Conservation (phyloP, 768 basidiomycete genomes). For the Collybiopsis confluens region DNA sequence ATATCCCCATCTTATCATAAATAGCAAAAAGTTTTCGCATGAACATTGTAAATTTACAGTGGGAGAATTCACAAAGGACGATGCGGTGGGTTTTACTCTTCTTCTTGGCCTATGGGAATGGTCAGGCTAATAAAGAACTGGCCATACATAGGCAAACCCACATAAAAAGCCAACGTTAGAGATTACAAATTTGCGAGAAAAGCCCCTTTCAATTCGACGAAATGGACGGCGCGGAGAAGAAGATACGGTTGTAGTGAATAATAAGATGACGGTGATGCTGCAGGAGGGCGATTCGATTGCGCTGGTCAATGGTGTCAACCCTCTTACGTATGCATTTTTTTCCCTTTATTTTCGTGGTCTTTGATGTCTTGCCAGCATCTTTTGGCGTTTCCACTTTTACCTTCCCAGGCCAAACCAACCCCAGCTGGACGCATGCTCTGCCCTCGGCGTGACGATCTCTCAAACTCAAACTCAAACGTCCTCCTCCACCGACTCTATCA, state of each 20-base stretch:
- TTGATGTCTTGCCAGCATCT: conserved; percentile 45
- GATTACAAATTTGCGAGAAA: neutral
- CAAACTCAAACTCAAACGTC: conserved; percentile 29
- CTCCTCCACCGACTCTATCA: conserved; percentile 16
- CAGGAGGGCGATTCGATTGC: too few relatives aligned
- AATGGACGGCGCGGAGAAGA: too few relatives aligned
- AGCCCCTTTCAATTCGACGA: too few relatives aligned
- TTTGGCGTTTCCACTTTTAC: conserved; percentile 44
- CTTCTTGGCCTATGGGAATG: neutral
- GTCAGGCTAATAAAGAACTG: too few relatives aligned
- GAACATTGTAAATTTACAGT: neutral
- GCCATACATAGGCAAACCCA: too few relatives aligned
- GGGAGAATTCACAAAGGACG: neutral
- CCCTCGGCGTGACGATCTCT: conserved; percentile 59
- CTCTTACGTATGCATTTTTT: too few relatives aligned
- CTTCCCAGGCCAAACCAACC: conserved; percentile 32
- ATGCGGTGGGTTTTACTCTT: neutral
- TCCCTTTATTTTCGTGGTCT: too few relatives aligned
- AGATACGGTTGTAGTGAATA: too few relatives aligned
- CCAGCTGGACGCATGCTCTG: conserved; percentile 39
- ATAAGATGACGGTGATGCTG: too few relatives aligned
- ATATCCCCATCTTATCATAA: neutral
- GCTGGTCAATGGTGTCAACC: too few relatives aligned
- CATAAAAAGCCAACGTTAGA: conserved; percentile 23
- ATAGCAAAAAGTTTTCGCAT: neutral